Percentiles rank a stretch among this genome's conserved stretches.
Conservation (phyloP, 331 rosid genomes). For the Quercus lobata region DNA sequence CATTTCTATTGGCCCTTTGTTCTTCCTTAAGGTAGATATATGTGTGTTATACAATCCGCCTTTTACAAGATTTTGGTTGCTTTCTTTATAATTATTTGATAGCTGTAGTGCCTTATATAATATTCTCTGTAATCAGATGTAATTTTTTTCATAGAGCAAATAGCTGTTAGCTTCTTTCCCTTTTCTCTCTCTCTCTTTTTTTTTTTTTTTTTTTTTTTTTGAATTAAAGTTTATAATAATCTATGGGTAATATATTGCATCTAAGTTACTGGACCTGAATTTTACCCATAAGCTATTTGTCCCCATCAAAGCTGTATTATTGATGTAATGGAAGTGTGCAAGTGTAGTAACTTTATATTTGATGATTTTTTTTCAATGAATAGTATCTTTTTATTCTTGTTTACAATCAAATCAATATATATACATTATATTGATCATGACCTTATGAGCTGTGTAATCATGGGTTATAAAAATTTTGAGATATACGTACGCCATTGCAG, state of each 20-base stretch:
- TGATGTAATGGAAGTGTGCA: background rate
- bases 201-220: background rate
- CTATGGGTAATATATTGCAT: too few species aligned
- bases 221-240: background rate
- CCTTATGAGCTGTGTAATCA: too few species aligned
- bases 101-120: background rate
- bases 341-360: background rate
- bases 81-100: background rate
- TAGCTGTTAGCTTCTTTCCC: background rate
- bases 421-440: too few species aligned
- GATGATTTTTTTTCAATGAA: too few species aligned
- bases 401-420: too few species aligned
- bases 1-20: background rate
- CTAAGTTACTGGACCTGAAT: too few species aligned
- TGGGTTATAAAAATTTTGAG: too few species aligned
- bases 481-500: too few species aligned
- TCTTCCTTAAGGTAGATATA: background rate
- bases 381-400: too few species aligned
- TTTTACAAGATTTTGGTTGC: background rate
- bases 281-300: background rate
- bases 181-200: too few species aligned
- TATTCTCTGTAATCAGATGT: background rate
- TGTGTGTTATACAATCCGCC: background rate
- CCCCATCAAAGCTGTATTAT: background rate
- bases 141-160: background rate